Evolutionary conservation across 768 basidiomycete species (phyloP).

Genomic region (Sarcodon sp.): DNA sequence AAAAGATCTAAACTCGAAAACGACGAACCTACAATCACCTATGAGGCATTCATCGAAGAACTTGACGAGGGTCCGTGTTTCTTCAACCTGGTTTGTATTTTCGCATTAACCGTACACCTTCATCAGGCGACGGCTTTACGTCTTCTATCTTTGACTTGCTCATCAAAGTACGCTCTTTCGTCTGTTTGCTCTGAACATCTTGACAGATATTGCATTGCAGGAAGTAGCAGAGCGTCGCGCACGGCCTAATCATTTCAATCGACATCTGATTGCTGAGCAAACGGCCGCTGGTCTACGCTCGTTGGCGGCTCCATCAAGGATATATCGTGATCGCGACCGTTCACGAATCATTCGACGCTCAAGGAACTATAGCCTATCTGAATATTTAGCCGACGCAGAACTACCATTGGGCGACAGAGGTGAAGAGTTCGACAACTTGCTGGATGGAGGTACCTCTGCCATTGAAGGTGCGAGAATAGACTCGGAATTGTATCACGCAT

Average conservation of each 20-base stretch:
- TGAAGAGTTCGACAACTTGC: constrained; percentile 37
- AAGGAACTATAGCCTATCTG: neutral
- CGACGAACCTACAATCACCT: constrained; percentile 41
- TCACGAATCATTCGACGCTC: neutral
- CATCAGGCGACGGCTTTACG: constrained; percentile 61
- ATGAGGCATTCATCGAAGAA: constrained; percentile 65
- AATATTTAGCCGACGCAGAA: constrained; percentile 38
- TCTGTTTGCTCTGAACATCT: neutral
- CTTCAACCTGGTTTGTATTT: too few relatives aligned
- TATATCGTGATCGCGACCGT: constrained; percentile 29
- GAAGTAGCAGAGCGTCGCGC: constrained; percentile 66
- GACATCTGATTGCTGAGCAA: constrained; percentile 48
- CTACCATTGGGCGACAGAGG: constrained; percentile 49
- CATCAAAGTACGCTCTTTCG: constrained; percentile 46
- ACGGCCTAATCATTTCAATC: constrained; percentile 39
- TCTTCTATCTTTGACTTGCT: constrained; percentile 62
- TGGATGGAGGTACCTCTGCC: constrained; percentile 21
- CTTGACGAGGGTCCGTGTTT: constrained; percentile 31
- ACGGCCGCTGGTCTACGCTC: constrained; percentile 51
- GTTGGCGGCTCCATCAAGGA: constrained; percentile 37
- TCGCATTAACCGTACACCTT: too few relatives aligned
- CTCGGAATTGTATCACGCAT: constrained; percentile 55
- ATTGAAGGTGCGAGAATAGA: constrained; percentile 46
- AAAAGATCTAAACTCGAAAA: constrained; percentile 57
- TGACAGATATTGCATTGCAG: constrained; percentile 21